Percentiles rank a stretch among this genome's conserved stretches.
phyloP scores from a whole-genome alignment of 306 rosid genomes.

The Inga leiocalycina region DNA sequence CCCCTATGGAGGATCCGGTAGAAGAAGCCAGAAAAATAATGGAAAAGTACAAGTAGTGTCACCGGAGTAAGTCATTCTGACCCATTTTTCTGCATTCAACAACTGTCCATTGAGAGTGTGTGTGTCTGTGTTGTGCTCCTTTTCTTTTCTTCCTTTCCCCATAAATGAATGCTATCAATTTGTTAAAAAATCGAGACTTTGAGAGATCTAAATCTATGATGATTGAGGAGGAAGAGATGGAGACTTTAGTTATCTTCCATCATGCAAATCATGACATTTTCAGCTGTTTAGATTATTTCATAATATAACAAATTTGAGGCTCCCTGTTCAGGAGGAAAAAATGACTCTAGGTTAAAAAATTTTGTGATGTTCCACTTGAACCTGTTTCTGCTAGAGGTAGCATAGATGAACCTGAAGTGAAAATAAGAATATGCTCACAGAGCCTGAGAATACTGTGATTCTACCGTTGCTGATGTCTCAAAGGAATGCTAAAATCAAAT shows the following conservation, averaged over 20 bases:
- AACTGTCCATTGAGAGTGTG: conserved; percentile 30
- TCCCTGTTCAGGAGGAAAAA: neutral
- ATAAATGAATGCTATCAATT: too few species aligned
- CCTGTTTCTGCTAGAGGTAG: neutral
- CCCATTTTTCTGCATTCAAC: conserved; percentile 29
- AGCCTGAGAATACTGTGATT: neutral
- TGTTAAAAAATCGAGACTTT: neutral
- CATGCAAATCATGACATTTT: too few species aligned
- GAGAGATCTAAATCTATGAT: neutral
- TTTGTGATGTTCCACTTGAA: neutral
- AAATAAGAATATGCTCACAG: neutral
- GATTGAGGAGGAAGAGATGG: neutral
- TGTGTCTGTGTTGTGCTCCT: conserved; percentile 7
- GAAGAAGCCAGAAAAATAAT: conserved; percentile 93
- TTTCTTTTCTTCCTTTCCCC: too few species aligned
- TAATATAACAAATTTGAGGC: too few species aligned
- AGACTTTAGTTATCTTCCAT: neutral
- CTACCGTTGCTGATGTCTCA: conserved; percentile 1
- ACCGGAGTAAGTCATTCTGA: conserved; percentile 35
- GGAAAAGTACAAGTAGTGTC: conserved; percentile 87
- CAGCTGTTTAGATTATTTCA: too few species aligned
- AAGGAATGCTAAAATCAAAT: neutral
- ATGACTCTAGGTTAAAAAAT: neutral
- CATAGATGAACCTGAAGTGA: too few species aligned
- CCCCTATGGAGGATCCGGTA: conserved; percentile 66